These are phyloP conservation scores for Candida adriatica DNA, from an alignment of 805 yeast species.

Conservation along the genomic window DNA sequence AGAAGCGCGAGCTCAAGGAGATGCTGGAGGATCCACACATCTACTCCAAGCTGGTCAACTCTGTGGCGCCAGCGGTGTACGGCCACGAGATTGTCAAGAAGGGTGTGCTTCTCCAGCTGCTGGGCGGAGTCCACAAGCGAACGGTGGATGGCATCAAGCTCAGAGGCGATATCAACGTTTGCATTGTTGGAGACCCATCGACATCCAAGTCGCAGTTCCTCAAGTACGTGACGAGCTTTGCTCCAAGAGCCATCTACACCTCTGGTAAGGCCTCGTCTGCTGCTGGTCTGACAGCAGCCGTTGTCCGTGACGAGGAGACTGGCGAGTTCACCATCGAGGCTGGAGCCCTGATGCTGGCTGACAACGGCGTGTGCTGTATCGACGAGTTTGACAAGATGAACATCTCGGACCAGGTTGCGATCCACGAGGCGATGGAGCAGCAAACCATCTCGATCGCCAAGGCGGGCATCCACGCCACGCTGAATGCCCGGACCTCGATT, in stretches of 20 bases:
- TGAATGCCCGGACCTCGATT: conserved; percentile 94
- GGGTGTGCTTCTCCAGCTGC: conserved; percentile 79
- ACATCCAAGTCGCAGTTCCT: conserved; percentile 94
- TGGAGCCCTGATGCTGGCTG: conserved; percentile 97
- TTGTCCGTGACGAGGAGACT: conserved; percentile 93
- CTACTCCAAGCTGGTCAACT: conserved; percentile 75
- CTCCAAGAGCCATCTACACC: conserved; percentile 93
- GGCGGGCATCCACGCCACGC: conserved; percentile 97
- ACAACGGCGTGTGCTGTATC: conserved; percentile 96
- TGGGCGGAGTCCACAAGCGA: conserved; percentile 93
- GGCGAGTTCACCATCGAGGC: conserved; percentile 98
- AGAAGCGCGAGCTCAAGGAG: conserved; percentile 73
- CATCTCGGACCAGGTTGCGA: conserved; percentile 89
- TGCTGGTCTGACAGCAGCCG: conserved; percentile 98
- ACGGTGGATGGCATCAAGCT: conserved; percentile 92
- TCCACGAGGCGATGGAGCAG: conserved; percentile 99
- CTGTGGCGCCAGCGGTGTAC: conserved; percentile 92
- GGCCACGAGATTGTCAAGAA: conserved; percentile 94
- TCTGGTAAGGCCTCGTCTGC: conserved; percentile 99
- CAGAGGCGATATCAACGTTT: conserved; percentile 94
- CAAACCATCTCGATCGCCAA: conserved; percentile 97
- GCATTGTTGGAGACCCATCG: conserved; percentile 97
- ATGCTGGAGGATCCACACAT: conserved; percentile 89
- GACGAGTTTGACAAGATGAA: conserved; percentile 99
- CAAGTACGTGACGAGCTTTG: conserved; percentile 84